Conservation (phyloP, 2,329 filamentous ascomycete species). For the Colletotrichum chrysophilum region DNA sequence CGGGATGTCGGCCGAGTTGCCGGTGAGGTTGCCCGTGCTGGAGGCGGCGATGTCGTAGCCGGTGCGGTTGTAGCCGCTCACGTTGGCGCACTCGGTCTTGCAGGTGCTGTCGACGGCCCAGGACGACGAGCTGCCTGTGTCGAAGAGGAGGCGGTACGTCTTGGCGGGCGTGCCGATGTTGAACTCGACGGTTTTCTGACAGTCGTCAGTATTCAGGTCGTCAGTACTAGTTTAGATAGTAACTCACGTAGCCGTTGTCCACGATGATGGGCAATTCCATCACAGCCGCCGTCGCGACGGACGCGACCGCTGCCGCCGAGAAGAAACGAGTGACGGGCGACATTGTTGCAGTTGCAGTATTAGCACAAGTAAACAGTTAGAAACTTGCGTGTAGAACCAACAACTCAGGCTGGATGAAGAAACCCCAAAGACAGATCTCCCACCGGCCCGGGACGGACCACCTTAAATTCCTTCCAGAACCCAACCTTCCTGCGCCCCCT, state of each 20-base stretch:
- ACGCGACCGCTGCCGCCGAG: constrained; percentile 4
- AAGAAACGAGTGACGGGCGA: constrained; percentile 5
- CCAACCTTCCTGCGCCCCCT: background rate
- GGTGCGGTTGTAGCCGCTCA: constrained; percentile 27
- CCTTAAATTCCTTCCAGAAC: background rate
- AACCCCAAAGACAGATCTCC: background rate
- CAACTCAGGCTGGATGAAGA: background rate
- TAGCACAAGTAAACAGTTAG: background rate
- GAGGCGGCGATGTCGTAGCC: constrained; percentile 33
- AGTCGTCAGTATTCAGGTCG: rapidly evolving
- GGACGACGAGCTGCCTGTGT: constrained; percentile 38
- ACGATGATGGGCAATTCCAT: constrained; percentile 19
- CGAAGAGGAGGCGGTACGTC: constrained; percentile 33
- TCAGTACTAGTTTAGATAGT: rapidly evolving
- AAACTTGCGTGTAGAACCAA: background rate
- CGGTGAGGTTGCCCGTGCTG: constrained; percentile 24
- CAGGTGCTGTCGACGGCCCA: constrained; percentile 36
- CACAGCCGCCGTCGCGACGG: constrained; percentile 12
- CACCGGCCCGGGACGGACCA: background rate
- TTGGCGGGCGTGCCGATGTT: constrained; percentile 33
- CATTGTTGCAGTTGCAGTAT: background rate
- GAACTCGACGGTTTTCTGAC: background rate
- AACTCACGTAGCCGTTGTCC: constrained; percentile 15
- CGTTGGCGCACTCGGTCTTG: constrained; percentile 28
- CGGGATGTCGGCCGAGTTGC: constrained; percentile 25